Base-by-base conservation (phyloP, 202 grass and related monocot species). In the Elaeis oleifera region DNA sequence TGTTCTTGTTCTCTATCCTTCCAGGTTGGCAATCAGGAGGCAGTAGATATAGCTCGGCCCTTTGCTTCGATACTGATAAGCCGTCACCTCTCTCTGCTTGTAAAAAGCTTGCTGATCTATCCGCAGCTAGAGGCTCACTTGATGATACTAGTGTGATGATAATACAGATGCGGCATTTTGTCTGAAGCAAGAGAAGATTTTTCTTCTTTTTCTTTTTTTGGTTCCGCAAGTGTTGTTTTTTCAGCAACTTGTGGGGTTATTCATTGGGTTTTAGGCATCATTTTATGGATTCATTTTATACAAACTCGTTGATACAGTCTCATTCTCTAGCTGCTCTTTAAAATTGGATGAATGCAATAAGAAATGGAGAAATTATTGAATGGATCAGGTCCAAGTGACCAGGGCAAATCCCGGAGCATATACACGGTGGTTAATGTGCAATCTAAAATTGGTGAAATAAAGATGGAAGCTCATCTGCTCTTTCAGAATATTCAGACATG, bases 91-190 rank as follows among this genome's bases (percentile, higher is more conserved):
- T 88, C 25, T 75, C 76, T 69, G 87, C 91, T 3, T 96, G 91
- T 69, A 83, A 67, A 55, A 88, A 60, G 73, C 84, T 96, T 56
- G 84, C 69, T 1, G 87, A 96, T 21, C 67, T 78, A 3, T 81
- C 87, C 4, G 71, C 72, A 56, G 67, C 84, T 18, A 80, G 81
- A 76, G 91, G 91, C 23, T 96, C 87, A 1, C 70, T 73, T 11
- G 91, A 96, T 27, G 91, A 96, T 58, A 77, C 85, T 57, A 96
- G 87, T 1, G 76, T 96, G 18, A 54, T 96, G 79, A 85, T 96
- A 70, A 54, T 90, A 55, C 79, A 79, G 65, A 18, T 96, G 72
- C 87, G 79, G 63, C 69, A 85, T 24, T 85, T 78, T 55, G 69
- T 63, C 9, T 44, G 36, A 44, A 44, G 36, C 9, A 14, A 44